Conservation (phyloP, 106 monocot species). For the Acorus calamus region DNA sequence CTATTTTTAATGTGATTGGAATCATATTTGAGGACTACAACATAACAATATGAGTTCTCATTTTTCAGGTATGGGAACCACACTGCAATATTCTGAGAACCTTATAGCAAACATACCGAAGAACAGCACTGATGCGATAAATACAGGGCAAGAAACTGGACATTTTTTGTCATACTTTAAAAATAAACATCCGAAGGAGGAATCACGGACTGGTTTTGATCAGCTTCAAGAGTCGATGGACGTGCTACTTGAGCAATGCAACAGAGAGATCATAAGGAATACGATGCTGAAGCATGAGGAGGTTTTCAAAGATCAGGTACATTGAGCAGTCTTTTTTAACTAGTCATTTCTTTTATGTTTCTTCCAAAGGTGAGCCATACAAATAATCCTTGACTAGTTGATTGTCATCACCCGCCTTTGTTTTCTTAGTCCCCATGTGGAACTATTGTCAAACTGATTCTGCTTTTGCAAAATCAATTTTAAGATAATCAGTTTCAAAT, state of each 20-base stretch:
- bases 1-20: no score
- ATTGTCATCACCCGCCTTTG: no score
- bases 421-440: no score
- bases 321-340: background rate
- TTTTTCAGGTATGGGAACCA: constrained; percentile 12
- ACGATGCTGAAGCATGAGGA: constrained; percentile 11
- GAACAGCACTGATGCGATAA: background rate
- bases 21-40: constrained; percentile 5
- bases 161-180: background rate
- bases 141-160: background rate
- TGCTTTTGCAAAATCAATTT: no score
- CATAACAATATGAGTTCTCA: background rate
- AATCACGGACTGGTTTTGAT: background rate
- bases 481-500: no score
- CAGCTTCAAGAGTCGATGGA: constrained; percentile 1
- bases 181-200: constrained; percentile 3
- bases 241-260: background rate
- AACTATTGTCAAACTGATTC: no score
- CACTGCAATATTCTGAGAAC: constrained; percentile 1
- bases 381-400: no score
- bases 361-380: no score
- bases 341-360: no score
- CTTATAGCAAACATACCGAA: constrained; percentile 1
- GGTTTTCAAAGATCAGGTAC: constrained; percentile 47
- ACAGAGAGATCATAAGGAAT: background rate